Conservation (phyloP, 768 basidiomycete genomes). For the Termitomyces sp. region DNA sequence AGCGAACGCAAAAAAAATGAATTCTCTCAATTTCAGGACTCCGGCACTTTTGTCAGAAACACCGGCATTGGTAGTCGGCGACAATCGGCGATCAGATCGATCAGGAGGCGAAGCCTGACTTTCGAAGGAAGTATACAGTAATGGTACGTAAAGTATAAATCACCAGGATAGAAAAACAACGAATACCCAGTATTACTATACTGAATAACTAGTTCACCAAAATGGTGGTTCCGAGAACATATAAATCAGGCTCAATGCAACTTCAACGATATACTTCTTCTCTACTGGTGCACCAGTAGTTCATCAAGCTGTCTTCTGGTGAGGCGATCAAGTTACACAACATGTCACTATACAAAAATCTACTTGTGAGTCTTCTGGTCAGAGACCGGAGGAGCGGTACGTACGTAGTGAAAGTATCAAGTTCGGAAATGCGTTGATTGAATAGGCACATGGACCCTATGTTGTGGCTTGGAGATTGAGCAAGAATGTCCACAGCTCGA, state of each 20-base stretch:
- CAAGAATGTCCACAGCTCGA: slow-evolving; percentile 49
- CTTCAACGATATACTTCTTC: no score
- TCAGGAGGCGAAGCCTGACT: no score
- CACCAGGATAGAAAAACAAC: neutral
- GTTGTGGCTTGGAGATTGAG: slow-evolving; percentile 37
- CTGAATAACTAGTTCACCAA: slow-evolving; percentile 14
- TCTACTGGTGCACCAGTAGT: no score
- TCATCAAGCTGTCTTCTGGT: slow-evolving; percentile 15
- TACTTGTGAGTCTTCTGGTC: slow-evolving; percentile 7
- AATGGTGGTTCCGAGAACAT: slow-evolving; percentile 58
- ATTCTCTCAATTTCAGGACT: no score
- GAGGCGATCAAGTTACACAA: slow-evolving; percentile 31
- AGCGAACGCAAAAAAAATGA: no score
- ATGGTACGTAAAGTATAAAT: no score
- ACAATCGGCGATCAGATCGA: no score
- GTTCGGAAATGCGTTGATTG: slow-evolving; percentile 39
- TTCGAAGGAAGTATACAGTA: no score
- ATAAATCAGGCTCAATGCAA: no score
- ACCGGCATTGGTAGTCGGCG: no score
- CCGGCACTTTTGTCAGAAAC: no score
- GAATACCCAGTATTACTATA: neutral
- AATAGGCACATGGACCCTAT: slow-evolving; percentile 30
- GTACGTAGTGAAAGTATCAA: slow-evolving; percentile 51
- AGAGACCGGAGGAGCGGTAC: slow-evolving; percentile 14
- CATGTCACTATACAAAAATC: slow-evolving; percentile 26